phyloP scores from a whole-genome alignment of 2,329 filamentous ascomycete genomes.

The Ascochyta koolunga region DNA sequence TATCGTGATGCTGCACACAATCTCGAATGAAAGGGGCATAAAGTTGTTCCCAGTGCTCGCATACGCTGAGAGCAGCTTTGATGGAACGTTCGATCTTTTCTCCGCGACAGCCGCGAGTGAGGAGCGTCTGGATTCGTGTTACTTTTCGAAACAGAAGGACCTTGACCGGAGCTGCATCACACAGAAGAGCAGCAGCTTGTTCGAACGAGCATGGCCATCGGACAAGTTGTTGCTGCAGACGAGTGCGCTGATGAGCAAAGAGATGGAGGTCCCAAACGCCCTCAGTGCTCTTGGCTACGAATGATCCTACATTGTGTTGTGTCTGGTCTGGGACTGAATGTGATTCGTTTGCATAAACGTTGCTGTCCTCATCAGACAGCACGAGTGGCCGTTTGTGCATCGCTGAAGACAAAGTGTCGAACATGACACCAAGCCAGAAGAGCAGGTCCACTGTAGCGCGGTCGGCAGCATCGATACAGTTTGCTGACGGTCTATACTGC shows the following conservation, averaged over 20 bases:
- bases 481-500: slow-evolving; percentile 19
- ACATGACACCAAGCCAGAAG: slow-evolving; percentile 66
- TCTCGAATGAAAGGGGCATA: slow-evolving; percentile 61
- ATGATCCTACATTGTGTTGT: slow-evolving; percentile 2
- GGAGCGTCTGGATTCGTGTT: slow-evolving; percentile 60
- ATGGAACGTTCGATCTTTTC: slow-evolving; percentile 58
- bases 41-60: slow-evolving; percentile 61
- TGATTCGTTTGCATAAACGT: slow-evolving; percentile 36
- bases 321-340: slow-evolving; percentile 4
- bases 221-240: slow-evolving; percentile 25
- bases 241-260: slow-evolving; percentile 40
- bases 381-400: slow-evolving; percentile 57
- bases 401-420: slow-evolving; percentile 62
- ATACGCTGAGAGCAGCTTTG: slow-evolving; percentile 56
- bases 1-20: slow-evolving; percentile 57
- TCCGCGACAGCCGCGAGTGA: slow-evolving; percentile 49
- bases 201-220: slow-evolving; percentile 63
- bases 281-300: slow-evolving; percentile 1
- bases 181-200: slow-evolving; percentile 57
- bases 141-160: slow-evolving; percentile 64
- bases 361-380: slow-evolving; percentile 55
- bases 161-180: slow-evolving; percentile 63
- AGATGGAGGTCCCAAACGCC: slow-evolving; percentile 50
- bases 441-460: slow-evolving; percentile 59
- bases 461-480: slow-evolving; percentile 43